Base-by-base conservation (phyloP, 176 grass and related monocot species). In the Juncus inflexus region DNA sequence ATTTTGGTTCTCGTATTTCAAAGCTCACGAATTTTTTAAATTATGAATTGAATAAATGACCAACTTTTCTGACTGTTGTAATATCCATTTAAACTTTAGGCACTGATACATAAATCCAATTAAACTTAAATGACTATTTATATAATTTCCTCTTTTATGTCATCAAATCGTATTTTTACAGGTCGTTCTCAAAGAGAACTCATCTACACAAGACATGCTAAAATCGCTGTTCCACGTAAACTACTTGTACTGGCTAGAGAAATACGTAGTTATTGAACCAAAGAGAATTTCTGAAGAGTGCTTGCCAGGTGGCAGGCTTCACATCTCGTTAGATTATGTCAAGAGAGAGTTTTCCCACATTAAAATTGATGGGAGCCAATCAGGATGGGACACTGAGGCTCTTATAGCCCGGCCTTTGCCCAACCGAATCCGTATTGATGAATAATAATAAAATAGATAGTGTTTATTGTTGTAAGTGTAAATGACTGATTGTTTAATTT, bases 231-330 rank as follows among this genome's bases (percentile, higher is more conserved):
- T 92, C 72, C 94, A 99, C 37, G 85, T 80, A 67, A 99, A 73
- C 80, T 99, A 99, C 80, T 64, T 99, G 3, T 92, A 92, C 28
- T 99, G 94, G 88, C 64, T 99, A 75, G 94, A 99, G 78, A 92
- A 78, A 73, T 86, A 99, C 74, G 68, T 83, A 60, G 83, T 74
- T 15, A 77, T 92, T 51, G 77, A 81, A 73, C 52, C 67, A 66
- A 81, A 58, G 63, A 76, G 70, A 41, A 68, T 67, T 67, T 74
- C 79, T 1, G 47, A 77, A 41, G 88, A 86, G 35, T 92, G 94
- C 60, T 56, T 74, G 9, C 80, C 83, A 57, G 85, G 85, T 68
- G 88, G 88, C 80, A 75, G 75, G 67, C 83, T 99, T 70, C 83
- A 89, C 45, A 84, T 75, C 54, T 92, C 94, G 10, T 69, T 99